phyloP scores from a whole-genome alignment of 805 yeast species.

The Saccharomycopsis malanga region DNA sequence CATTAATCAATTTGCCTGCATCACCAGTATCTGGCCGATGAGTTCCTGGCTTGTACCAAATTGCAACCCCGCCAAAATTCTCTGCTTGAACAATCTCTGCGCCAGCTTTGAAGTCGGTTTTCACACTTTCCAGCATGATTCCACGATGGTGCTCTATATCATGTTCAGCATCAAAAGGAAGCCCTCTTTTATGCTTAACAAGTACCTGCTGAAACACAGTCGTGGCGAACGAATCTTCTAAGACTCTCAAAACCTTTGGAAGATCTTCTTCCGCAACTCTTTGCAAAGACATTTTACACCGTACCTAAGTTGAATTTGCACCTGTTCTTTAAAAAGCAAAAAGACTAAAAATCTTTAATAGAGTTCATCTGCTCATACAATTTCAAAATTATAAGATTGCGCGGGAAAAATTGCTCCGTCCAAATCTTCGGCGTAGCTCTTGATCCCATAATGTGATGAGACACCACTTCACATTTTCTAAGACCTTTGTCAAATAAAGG shows the following conservation, averaged over 20 bases:
- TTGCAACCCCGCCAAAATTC: not conserved
- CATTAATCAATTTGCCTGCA: not conserved
- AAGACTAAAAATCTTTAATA: too few relatives aligned
- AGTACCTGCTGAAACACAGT: not conserved
- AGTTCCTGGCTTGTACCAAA: not conserved
- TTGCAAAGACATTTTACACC: not conserved
- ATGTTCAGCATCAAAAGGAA: not conserved
- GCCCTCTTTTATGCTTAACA: not conserved
- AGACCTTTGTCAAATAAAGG: too few relatives aligned
- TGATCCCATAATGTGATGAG: too few relatives aligned
- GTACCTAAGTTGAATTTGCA: too few relatives aligned
- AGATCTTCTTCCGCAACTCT: not conserved
- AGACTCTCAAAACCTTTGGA: not conserved
- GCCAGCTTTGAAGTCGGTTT: not conserved
- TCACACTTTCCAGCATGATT: not conserved
- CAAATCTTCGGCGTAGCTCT: too few relatives aligned
- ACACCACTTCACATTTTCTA: too few relatives aligned
- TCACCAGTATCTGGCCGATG: not conserved
- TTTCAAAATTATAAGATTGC: too few relatives aligned
- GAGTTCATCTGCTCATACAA: too few relatives aligned
- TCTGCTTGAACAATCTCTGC: not conserved
- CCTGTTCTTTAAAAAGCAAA: too few relatives aligned
- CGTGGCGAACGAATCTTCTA: not conserved
- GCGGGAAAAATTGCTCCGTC: too few relatives aligned
- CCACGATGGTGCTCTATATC: not conserved